These are phyloP conservation scores for Vitis rupestris DNA, from an alignment of 164 flowering plant species.

Conservation along the genomic window DNA sequence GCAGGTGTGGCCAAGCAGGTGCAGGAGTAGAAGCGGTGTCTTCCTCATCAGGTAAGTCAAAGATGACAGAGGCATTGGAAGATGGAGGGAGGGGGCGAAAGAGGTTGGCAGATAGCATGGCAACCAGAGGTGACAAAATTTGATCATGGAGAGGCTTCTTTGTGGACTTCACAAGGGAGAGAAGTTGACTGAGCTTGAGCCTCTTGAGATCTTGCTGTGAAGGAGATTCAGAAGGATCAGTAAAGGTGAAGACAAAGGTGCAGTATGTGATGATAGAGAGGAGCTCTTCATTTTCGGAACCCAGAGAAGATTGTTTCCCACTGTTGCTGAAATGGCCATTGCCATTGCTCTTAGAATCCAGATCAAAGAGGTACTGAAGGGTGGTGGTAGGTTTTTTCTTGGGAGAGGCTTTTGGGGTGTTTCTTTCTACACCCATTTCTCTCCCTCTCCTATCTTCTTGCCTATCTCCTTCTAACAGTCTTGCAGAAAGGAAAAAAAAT, in stretches of 20 bases:
- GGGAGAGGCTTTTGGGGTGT: constrained; percentile 28
- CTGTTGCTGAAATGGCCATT: not conserved
- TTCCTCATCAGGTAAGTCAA: constrained; percentile 52
- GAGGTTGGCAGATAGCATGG: constrained; percentile 32
- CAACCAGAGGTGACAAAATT: constrained; percentile 20
- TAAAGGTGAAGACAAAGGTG: constrained; percentile 40
- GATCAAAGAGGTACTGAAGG: constrained; percentile 48
- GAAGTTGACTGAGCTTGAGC: constrained; percentile 44
- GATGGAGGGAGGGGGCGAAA: constrained; percentile 41
- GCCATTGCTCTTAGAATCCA: constrained; percentile 31
- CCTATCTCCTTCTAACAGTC: not conserved
- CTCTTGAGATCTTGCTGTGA: constrained; percentile 51
- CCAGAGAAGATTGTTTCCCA: constrained; percentile 13
- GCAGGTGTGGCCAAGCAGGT: constrained; percentile 65
- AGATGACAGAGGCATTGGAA: constrained; percentile 9
- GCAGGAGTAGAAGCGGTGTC: constrained; percentile 23
- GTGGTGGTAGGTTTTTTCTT: constrained; percentile 46
- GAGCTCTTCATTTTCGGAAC: constrained; percentile 43
- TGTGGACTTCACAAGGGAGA: constrained; percentile 33
- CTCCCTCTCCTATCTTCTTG: constrained; percentile 5
- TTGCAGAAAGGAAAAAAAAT: constrained; percentile 2
- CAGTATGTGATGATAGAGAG: constrained; percentile 50
- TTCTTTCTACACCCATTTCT: constrained; percentile 37
- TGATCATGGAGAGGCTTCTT: constrained; percentile 17
- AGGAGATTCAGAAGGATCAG: constrained; percentile 46